Evolutionary conservation across 345 rosid species (phyloP), one percentile per base, ranked within the genome.

Genomic region (Geranium rotundifolium): DNA sequence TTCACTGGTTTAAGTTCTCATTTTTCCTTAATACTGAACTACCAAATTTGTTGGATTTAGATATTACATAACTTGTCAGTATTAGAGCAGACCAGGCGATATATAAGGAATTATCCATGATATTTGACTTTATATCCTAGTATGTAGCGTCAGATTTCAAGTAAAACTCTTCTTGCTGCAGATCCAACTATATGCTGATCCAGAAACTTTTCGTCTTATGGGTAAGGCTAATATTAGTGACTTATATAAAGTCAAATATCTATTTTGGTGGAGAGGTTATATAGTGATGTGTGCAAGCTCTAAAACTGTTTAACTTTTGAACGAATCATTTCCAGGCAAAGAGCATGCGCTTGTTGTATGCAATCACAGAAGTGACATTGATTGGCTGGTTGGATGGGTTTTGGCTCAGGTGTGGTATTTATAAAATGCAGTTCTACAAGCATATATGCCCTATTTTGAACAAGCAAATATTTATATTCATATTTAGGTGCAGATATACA

Each of bases 311-410:
- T 9, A 5, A 46, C 16, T 46, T 46, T 46, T 9, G 12, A 46
- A 46, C 12, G 52, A 2, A 10, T 46, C 15, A 46, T 46, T 46
- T 46, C 61, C 80, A 93, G 97, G 99, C 29, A 88, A 84, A 73
- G 99, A 90, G 63, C 97, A 88, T 71, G 96, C 95, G 4, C 89
- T 93, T 74, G 79, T 88, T 55, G 66, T 86, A 39, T 75, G 82
- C 76, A 93, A 93, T 73, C 99, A 93, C 76, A 86, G 68, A 63
- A 90, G 99, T 60, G 99, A 90, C 67, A 82, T 93, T 60, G 99
- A 90, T 68, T 88, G 99, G 99, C 90, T 93, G 70, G 87, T 93
- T 56, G 99, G 99, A 67, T 93, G 97, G 97, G 65, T 84, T 64
- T 67, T 83, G 75, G 97, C 99, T 79, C 89, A 93, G 99, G 99